Conservation (phyloP, 176 grass and related monocot genomes). For the Otatea glauca region DNA sequence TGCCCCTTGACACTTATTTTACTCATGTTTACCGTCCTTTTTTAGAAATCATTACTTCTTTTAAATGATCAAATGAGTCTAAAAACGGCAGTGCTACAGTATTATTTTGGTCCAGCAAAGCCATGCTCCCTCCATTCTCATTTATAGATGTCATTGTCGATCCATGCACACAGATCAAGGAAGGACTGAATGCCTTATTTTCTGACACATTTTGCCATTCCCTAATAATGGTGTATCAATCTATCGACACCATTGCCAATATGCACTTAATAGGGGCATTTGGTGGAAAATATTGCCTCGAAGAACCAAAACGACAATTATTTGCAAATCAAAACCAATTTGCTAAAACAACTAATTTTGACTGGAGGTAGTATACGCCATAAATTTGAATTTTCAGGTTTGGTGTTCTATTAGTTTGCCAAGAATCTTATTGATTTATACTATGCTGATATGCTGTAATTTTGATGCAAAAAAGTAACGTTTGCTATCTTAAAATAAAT, state of each 20-base stretch:
- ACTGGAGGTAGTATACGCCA: background rate
- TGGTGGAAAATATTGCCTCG: background rate
- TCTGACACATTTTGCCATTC: background rate
- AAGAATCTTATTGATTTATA: background rate
- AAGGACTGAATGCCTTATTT: background rate
- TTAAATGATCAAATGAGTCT: background rate
- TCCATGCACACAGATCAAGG: background rate
- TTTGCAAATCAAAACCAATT: background rate
- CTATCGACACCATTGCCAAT: background rate
- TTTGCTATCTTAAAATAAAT: background rate
- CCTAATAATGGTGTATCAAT: background rate
- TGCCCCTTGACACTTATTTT: background rate
- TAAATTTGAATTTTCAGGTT: background rate
- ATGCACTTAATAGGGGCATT: background rate
- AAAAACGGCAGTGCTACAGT: background rate
- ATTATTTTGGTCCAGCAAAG: conserved; percentile 6
- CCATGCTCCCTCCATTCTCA: background rate
- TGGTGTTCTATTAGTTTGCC: background rate
- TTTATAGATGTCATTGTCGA: background rate
- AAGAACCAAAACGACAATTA: background rate
- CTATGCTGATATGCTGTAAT: background rate
- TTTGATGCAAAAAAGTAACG: conserved; percentile 8
- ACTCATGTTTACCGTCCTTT: background rate
- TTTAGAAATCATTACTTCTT: background rate
- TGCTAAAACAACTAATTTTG: background rate